phyloP scores from a whole-genome alignment of 257 asterid genomes.

The Agastache rugosa region DNA sequence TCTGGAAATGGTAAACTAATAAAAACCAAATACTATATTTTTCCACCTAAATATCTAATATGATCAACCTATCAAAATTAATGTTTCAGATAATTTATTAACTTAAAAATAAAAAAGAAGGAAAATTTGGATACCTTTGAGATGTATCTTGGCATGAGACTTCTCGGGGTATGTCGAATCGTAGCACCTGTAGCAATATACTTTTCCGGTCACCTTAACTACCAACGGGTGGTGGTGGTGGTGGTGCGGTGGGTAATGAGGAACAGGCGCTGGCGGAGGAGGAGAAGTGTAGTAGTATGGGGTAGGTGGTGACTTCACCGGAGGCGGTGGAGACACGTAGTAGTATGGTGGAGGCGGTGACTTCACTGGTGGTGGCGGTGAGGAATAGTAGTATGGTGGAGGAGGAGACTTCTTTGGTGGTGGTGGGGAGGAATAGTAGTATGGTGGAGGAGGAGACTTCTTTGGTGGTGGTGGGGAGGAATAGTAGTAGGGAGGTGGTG shows the following conservation, averaged over 20 bases:
- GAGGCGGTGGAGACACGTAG: slow-evolving; percentile 32
- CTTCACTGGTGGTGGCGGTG: slow-evolving; percentile 1
- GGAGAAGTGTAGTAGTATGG: slow-evolving; percentile 35
- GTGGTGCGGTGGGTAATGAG: slow-evolving; percentile 47
- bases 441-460: neutral
- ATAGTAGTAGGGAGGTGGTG: slow-evolving; percentile 3
- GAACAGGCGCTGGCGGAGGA: slow-evolving; percentile 26
- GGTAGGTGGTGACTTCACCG: slow-evolving; percentile 28
- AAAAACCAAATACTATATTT: neutral
- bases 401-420: too few species aligned
- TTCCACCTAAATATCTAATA: neutral
- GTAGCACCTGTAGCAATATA: slow-evolving; percentile 72
- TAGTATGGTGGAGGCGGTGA: slow-evolving; percentile 30
- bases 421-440: neutral
- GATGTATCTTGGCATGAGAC: slow-evolving; percentile 77
- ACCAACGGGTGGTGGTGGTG: slow-evolving; percentile 35
- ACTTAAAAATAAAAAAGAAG: neutral
- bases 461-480: neutral
- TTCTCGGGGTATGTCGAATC: slow-evolving; percentile 62
- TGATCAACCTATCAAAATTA: neutral
- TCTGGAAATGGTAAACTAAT: neutral
- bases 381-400: too few species aligned
- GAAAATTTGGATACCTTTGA: slow-evolving; percentile 55
- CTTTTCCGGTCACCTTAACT: slow-evolving; percentile 77
- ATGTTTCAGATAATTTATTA: neutral